Base-by-base conservation (phyloP, 2,329 filamentous ascomycete genomes). In the Blastomyces silverae region DNA sequence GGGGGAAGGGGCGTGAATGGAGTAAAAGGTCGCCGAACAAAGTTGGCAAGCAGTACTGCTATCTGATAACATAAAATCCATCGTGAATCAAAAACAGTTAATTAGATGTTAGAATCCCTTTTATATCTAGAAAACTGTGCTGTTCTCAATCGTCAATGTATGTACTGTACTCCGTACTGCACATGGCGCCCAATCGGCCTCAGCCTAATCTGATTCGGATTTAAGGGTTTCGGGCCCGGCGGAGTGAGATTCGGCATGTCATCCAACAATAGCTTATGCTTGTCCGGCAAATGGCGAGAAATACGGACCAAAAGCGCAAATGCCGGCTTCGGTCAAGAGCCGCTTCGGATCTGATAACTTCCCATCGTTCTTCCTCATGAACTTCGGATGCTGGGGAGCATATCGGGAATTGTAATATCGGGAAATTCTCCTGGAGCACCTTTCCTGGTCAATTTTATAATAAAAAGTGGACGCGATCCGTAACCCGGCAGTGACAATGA, bases 241-340 rank as follows among this genome's bases (percentile, higher is more conserved):
- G 1, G 3, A 10, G n/a, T 8, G 7, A 10, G 28, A 34, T 17
- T 31, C 52, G 52, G 28, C 25, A 25, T 55, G 13, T n/a, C 20
- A 20, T 28, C 52, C 52, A 55, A 31, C 20, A 20, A 31, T 20
- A 34, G 7, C 4, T 8, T 7, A 7, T n/a, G 20, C 4, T 25
- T n/a, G 20, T 11, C 65, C 71, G 72, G 72, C 48, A 64, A 73
- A 74, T 71, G 68, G 71, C 37, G 34, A 60, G 59, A 66, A 42
- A 62, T 44, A 65, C 64, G 66, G 71, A 70, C 69, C 68, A 72
- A 65, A 58, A 39, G 31, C 59, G 72, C 73, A 74, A 44, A 64
- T 67, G 10, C 67, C 63, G 65, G 65, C 34, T 52, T 17, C 39
- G 34, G 6, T 13, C 25, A 48, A 13, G 55, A 55, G 5, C 17